phyloP scores from a whole-genome alignment of 768 basidiomycete genomes.

The Leccinum barrowsii region DNA sequence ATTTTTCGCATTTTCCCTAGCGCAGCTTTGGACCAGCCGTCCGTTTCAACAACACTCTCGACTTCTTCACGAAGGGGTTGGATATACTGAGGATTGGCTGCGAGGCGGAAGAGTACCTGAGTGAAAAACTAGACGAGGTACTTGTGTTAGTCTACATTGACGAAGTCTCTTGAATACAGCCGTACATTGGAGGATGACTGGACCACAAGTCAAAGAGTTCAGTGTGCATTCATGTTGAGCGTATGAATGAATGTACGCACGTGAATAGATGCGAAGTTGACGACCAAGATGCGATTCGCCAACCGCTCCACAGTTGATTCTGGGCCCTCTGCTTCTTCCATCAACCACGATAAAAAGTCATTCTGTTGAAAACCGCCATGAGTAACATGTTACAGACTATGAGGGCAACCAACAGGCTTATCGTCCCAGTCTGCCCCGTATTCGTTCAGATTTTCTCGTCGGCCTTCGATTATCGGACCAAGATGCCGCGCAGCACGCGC shows the following conservation, averaged over 20 bases:
- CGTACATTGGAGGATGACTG: not conserved
- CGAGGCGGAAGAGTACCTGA: not conserved
- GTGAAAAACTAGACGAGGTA: not conserved
- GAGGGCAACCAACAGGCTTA: conserved; percentile 28
- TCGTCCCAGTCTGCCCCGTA: conserved; percentile 26
- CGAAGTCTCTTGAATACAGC: no score
- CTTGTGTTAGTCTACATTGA: not conserved
- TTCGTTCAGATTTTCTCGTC: conserved; percentile 18
- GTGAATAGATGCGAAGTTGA: conserved; percentile 22
- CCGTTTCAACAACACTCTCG: not conserved
- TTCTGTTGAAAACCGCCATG: conserved; percentile 15
- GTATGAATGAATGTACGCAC: conserved; percentile 11
- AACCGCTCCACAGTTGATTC: conserved; percentile 21
- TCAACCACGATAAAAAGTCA: conserved; percentile 34
- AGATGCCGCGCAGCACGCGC: conserved; percentile 8
- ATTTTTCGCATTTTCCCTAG: not conserved
- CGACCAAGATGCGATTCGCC: conserved; percentile 10
- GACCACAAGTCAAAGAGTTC: not conserved
- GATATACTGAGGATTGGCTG: not conserved
- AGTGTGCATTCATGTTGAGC: not conserved
- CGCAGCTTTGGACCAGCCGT: not conserved
- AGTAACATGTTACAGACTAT: not conserved
- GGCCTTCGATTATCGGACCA: conserved; percentile 30
- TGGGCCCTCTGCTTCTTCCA: conserved; percentile 22
- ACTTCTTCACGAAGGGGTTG: not conserved